phyloP scores from a whole-genome alignment of 768 basidiomycete species.

The Agaricus sinodeliciosus region DNA sequence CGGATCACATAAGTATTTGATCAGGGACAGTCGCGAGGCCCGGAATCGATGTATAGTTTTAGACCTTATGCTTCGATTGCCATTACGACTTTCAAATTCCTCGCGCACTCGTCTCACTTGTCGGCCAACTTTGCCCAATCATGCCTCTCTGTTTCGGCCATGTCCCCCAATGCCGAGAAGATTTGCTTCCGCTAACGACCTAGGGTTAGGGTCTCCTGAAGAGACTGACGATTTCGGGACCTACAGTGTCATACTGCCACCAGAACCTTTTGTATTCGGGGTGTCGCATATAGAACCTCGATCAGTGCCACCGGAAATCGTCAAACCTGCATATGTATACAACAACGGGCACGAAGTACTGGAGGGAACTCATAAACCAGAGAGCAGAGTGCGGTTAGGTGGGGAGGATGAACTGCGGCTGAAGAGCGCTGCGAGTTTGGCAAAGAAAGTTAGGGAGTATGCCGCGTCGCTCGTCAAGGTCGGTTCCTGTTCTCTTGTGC shows the following conservation, averaged over 20 bases:
- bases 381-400: constrained; percentile 37
- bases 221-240: constrained; percentile 34
- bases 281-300: constrained; percentile 54
- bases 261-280: constrained; percentile 60
- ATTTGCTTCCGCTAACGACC: neutral
- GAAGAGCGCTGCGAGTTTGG: constrained; percentile 48
- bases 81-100: neutral
- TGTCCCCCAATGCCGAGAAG: neutral
- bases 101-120: neutral
- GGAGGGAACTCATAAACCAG: constrained; percentile 3
- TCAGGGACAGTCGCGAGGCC: too few relatives aligned
- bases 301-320: constrained; percentile 49
- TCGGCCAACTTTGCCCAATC: neutral
- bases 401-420: constrained; percentile 45
- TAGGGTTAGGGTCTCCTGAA: constrained; percentile 9
- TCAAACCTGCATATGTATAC: constrained; percentile 47
- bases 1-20: too few relatives aligned
- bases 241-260: constrained; percentile 58
- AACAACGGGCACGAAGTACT: constrained; percentile 14
- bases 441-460: constrained; percentile 48
- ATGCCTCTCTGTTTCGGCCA: neutral
- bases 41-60: too few relatives aligned
- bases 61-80: constrained; percentile 3
- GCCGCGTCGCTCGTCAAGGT: constrained; percentile 51
- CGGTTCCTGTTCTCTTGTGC: constrained; percentile 8